Base-by-base conservation (phyloP, 2,329 filamentous ascomycete species). In the Colletotrichum godetiae region DNA sequence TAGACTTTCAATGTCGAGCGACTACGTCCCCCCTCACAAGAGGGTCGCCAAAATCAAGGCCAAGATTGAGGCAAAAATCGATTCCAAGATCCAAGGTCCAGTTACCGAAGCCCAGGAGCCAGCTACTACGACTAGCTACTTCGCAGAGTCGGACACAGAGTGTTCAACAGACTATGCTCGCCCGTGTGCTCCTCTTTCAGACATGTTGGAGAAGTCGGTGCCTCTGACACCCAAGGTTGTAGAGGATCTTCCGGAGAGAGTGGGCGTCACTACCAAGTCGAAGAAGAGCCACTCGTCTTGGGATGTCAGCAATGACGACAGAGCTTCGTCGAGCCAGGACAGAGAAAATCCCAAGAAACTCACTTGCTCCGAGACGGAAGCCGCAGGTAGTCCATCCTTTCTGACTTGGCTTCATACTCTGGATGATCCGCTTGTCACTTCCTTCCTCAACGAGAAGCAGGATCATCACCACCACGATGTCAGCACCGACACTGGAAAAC, bases 401-500 rank as follows among this genome's bases (percentile, higher is more conserved):
- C 29, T 37, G 15, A 24, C 46, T n/a, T 73, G 71, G 71, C 13
- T 73, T 11, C 7, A 61, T 10, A 27, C n/a, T 3, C 27, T 67
- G 42, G 15, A 33, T n/a, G 42, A 15, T 6, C 31, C n/a, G 5
- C 33, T 29, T n/a, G 19, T 55, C 11, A 53, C 27, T 22, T 67
- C 37, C 15, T 66, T 55, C n/a, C 64, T 42, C 15, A 6, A 13
- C 42, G n/a, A 68, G 72, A 74, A 72, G 69, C 60, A 73, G 42
- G 67, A 75, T 63, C 75, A 78, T 72, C 76, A 70, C 56, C 27
- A 68, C 2, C 78, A 78, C 27, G 85, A 85, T 22, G 77, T 88
- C 2, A 76, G 88, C 61, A 78, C 85, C 0, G 24, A 57, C 1
- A 83, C 78, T 0, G 86, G 86, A 4, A 10, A 66, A 4, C 74